These are phyloP conservation scores for Tuber melanosporum DNA, from an alignment of 495 filamentous ascomycete genomes.

Conservation along the genomic window DNA sequence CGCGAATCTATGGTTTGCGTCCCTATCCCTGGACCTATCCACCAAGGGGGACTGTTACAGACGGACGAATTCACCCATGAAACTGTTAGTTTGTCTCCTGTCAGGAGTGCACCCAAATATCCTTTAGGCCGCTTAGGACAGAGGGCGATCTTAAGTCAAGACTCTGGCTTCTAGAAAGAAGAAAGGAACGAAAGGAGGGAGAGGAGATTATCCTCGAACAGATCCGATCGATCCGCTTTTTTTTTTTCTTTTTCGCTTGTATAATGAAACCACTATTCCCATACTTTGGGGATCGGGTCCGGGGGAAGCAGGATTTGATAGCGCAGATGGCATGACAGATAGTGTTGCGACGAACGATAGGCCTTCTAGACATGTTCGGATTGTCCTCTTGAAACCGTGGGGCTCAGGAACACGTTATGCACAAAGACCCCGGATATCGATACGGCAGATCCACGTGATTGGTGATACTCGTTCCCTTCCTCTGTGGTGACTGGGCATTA, in stretches of 20 bases:
- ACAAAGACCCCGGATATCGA: conserved; percentile 12
- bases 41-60: conserved; percentile 12
- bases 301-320: background rate
- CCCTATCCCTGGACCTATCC: conserved; percentile 13
- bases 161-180: conserved; percentile 22
- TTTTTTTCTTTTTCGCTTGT: background rate
- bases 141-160: conserved; percentile 3
- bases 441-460: conserved; percentile 5
- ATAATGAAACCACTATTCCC: conserved; percentile 24
- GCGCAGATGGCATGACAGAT: background rate
- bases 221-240: conserved; percentile 19
- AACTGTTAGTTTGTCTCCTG: conserved; percentile 19
- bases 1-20: conserved; percentile 7
- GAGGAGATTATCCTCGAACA: conserved; percentile 17
- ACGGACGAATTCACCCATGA: conserved; percentile 26
- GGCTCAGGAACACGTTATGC: conserved; percentile 1
- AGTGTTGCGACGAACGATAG: background rate
- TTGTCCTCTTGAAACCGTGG: conserved; percentile 2
- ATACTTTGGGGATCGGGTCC: conserved; percentile 5
- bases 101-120: conserved; percentile 6
- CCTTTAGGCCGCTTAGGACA: conserved; percentile 15
- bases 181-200: background rate
- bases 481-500: background rate
- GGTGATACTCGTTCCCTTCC: background rate
- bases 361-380: background rate